These are phyloP conservation scores for Bathelium albidoporum DNA, from an alignment of 495 filamentous ascomycete genomes.

Conservation along the genomic window DNA sequence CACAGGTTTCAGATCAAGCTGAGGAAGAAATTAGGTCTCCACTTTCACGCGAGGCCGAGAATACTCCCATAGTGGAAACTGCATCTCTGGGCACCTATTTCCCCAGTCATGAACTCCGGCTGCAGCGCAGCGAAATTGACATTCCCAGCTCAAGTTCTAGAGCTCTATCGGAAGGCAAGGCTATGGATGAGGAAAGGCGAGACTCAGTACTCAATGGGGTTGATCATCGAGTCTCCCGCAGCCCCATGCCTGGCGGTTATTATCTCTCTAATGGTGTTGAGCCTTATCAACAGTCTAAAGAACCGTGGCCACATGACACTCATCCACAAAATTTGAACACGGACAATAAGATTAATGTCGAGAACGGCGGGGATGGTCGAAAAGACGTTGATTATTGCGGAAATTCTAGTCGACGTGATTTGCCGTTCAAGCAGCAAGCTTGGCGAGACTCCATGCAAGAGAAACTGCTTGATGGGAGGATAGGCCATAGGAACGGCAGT, in stretches of 20 bases:
- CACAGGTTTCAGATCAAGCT: neutral
- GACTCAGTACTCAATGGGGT: neutral
- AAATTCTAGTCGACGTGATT: neutral
- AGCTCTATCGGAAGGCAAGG: neutral
- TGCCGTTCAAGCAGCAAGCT: neutral
- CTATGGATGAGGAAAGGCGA: neutral
- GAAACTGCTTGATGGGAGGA: neutral
- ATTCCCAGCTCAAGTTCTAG: neutral
- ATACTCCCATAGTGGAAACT: conserved; percentile 17
- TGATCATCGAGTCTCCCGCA: neutral
- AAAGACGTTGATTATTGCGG: neutral
- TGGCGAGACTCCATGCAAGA: neutral
- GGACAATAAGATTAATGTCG: too few species aligned
- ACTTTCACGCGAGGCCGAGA: neutral
- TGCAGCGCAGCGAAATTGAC: neutral
- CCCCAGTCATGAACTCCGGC: neutral
- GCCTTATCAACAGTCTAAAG: neutral
- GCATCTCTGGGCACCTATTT: conserved; percentile 17
- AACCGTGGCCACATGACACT: too few species aligned
- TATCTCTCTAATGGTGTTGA: neutral
- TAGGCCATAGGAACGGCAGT: neutral
- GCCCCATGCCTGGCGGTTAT: neutral
- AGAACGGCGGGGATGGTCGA: neutral
- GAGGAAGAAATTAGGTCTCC: neutral
- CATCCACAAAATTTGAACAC: too few species aligned